Conservation (phyloP, 2,329 filamentous ascomycete genomes). For the Sporothrix mexicana region DNA sequence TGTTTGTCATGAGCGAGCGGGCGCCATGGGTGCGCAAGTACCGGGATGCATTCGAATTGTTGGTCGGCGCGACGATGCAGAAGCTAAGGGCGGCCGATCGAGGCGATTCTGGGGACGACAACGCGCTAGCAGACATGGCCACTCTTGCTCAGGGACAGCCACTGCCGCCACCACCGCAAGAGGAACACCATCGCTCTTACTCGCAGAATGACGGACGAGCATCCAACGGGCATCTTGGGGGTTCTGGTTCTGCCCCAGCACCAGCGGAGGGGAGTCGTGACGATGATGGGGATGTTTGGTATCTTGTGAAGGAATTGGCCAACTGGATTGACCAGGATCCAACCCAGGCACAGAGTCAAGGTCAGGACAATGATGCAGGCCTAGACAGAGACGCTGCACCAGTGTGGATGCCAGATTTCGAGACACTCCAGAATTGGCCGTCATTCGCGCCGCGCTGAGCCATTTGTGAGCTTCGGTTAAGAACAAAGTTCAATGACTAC, state of each 20-base stretch:
- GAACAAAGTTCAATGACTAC: no score
- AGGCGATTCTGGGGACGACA: neutral
- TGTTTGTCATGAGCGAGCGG: constrained; percentile 57
- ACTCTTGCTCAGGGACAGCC: neutral
- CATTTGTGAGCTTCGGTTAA: no score
- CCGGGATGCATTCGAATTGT: constrained; percentile 54
- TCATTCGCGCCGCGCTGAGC: neutral
- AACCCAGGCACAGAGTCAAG: neutral
- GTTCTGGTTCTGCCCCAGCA: neutral
- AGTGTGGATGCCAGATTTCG: constrained; percentile 34
- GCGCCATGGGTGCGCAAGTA: constrained; percentile 55
- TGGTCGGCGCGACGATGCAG: constrained; percentile 55
- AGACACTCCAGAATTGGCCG: constrained; percentile 25
- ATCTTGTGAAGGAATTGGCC: constrained; percentile 29
- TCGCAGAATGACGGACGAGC: neutral
- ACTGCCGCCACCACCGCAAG: neutral
- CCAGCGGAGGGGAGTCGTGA: neutral
- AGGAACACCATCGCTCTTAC: neutral
- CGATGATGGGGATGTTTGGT: constrained; percentile 20
- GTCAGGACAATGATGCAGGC: neutral
- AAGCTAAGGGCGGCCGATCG: constrained; percentile 12
- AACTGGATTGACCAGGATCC: constrained; percentile 29
- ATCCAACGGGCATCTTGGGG: no score
- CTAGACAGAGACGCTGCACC: neutral
- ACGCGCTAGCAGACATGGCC: neutral